Conservation (phyloP, 208 protist genomes). For the Acanthamoeba quina region DNA sequence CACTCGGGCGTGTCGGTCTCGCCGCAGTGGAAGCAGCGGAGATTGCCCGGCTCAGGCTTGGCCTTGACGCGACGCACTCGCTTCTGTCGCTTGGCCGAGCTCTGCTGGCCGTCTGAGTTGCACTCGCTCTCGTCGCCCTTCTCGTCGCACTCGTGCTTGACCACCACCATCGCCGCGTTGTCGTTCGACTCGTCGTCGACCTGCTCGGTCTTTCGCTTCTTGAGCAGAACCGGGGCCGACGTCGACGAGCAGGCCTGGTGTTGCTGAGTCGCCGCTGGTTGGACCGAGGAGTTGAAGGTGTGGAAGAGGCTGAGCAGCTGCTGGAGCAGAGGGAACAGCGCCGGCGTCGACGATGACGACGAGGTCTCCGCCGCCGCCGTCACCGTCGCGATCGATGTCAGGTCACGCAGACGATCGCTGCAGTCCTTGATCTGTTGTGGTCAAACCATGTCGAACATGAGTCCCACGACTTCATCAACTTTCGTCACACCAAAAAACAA, state of each 20-base stretch:
- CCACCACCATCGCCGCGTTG: background rate
- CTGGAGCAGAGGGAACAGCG: slow-evolving; percentile 24
- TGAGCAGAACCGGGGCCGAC: background rate
- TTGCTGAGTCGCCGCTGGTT: background rate
- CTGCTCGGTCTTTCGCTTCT: slow-evolving; percentile 24
- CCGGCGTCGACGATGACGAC: background rate
- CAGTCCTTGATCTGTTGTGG: slow-evolving; percentile 7
- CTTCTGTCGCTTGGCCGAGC: background rate
- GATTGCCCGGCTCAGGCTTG: background rate
- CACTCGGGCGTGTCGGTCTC: slow-evolving; percentile 42
- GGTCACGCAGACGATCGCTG: background rate
- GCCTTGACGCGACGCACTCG: background rate
- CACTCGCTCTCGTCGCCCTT: background rate
- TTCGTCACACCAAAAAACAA: background rate
- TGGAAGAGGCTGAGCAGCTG: slow-evolving; percentile 42
- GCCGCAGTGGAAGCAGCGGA: slow-evolving; percentile 32
- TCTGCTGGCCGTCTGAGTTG: background rate
- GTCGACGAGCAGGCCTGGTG: background rate
- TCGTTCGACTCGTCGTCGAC: background rate
- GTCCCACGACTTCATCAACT: too few species aligned
- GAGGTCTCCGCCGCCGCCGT: background rate
- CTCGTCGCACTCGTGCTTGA: background rate
- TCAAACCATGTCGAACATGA: background rate
- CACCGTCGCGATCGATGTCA: slow-evolving; percentile 6
- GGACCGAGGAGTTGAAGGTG: background rate